Percentiles rank a stretch among this genome's conserved stretches.
Conservation (phyloP, 2,329 filamentous ascomycete species). For the Colletotrichum spinosum region DNA sequence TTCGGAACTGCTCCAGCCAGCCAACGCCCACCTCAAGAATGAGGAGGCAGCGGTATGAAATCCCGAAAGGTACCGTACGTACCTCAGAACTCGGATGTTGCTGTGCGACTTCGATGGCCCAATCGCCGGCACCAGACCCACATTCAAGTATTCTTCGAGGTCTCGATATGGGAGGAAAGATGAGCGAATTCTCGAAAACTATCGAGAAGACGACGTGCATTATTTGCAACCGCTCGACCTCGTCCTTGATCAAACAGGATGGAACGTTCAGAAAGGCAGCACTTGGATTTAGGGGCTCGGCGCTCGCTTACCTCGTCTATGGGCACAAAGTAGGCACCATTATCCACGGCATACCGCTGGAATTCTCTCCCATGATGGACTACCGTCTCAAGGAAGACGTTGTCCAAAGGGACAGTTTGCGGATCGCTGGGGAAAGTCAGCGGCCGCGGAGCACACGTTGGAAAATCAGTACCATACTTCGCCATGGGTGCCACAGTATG, state of each 20-base stretch:
- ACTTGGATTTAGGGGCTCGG: conserved; percentile 2
- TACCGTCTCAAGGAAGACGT: conserved; percentile 68
- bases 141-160: conserved; percentile 75
- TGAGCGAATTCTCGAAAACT: conserved; percentile 74
- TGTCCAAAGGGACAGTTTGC: conserved; percentile 66
- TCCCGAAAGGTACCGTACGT: conserved; percentile 40
- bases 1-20: too few species aligned
- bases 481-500: conserved; percentile 28
- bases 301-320: conserved; percentile 72
- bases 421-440: conserved; percentile 54
- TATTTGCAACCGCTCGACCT: conserved; percentile 72
- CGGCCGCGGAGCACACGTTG: conserved; percentile 10
- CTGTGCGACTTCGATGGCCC: conserved; percentile 77
- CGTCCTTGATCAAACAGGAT: conserved; percentile 62
- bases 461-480: conserved; percentile 29
- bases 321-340: conserved; percentile 74
- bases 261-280: conserved; percentile 1
- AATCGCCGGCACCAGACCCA: conserved; percentile 77
- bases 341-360: conserved; percentile 74
- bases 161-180: conserved; percentile 74
- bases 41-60: neutral
- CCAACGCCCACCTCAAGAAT: neutral
- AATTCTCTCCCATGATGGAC: conserved; percentile 72
- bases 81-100: conserved; percentile 74
- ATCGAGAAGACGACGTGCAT: conserved; percentile 72